Conservation (phyloP, 202 grass and related monocot genomes). For the Schoenoplectus triqueter region DNA sequence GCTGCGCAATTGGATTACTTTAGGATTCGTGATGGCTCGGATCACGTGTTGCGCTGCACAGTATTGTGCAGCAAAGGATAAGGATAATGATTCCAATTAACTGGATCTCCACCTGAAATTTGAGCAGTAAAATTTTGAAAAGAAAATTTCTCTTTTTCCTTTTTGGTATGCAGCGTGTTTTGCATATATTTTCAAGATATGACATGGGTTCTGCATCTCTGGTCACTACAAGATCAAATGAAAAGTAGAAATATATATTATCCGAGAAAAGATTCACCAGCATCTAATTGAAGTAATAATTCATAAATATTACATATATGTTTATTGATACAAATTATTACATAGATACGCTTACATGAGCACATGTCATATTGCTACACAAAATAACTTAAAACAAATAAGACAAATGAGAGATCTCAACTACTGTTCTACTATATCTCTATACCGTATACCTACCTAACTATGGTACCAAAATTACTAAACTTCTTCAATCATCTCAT, state of each 20-base stretch:
- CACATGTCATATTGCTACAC: slow-evolving; percentile 31
- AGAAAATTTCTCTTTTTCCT: not conserved
- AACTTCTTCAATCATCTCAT: slow-evolving; percentile 76
- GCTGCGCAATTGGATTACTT: no score
- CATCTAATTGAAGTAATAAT: not conserved
- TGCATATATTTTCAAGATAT: not conserved
- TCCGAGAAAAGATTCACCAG: not conserved
- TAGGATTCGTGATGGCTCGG: no score
- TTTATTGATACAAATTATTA: slow-evolving; percentile 19
- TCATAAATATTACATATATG: not conserved
- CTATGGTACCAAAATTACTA: slow-evolving; percentile 20
- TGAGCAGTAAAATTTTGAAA: not conserved
- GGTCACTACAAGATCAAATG: not conserved
- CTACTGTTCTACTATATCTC: slow-evolving; percentile 36
- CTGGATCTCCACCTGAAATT: no score
- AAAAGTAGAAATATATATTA: not conserved
- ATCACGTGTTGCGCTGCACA: no score
- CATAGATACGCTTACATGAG: slow-evolving; percentile 31
- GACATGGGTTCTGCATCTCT: not conserved
- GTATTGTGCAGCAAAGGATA: no score
- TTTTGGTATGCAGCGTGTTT: not conserved
- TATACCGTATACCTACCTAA: slow-evolving; percentile 31
- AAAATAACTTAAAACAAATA: slow-evolving; percentile 17
- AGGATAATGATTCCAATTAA: no score
- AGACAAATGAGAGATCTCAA: slow-evolving; percentile 29